phyloP scores from a whole-genome alignment of 345 rosid species.

The Limnanthes douglasii region DNA sequence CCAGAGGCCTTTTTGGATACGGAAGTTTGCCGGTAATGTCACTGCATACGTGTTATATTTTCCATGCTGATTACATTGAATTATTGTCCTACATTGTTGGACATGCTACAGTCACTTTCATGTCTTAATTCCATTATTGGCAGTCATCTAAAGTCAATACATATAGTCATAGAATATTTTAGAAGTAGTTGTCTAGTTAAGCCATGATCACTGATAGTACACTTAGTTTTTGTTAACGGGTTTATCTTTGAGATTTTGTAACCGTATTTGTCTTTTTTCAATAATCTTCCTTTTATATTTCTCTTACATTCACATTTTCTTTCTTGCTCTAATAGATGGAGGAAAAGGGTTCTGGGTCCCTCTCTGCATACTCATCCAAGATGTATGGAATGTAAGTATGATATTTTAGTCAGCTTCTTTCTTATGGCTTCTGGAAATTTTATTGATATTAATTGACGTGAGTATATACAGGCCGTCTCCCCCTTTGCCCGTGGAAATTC shows the following conservation, averaged over 20 bases:
- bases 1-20: slow-evolving; percentile 60
- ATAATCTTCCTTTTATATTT: background rate
- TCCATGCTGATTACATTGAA: background rate
- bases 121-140: too few relatives aligned
- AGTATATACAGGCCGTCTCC: slow-evolving; percentile 33
- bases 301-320: background rate
- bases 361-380: slow-evolving; percentile 59
- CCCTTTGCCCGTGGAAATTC: slow-evolving; percentile 46
- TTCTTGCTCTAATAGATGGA: slow-evolving; percentile 24
- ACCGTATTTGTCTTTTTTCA: background rate
- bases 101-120: too few relatives aligned
- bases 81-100: too few relatives aligned
- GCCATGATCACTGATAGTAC: too few relatives aligned
- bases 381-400: slow-evolving; percentile 60
- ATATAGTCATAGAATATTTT: too few relatives aligned
- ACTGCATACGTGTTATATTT: too few relatives aligned
- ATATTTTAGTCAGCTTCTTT: slow-evolving; percentile 2
- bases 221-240: too few relatives aligned
- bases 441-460: background rate
- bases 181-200: too few relatives aligned
- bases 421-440: background rate
- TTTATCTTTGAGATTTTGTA: background rate
- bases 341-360: slow-evolving; percentile 48
- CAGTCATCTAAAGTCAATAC: too few relatives aligned
- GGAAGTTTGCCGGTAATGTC: slow-evolving; percentile 51